Evolutionary conservation across 306 rosid genomes (phyloP).

Genomic region (Alnus rubra): DNA sequence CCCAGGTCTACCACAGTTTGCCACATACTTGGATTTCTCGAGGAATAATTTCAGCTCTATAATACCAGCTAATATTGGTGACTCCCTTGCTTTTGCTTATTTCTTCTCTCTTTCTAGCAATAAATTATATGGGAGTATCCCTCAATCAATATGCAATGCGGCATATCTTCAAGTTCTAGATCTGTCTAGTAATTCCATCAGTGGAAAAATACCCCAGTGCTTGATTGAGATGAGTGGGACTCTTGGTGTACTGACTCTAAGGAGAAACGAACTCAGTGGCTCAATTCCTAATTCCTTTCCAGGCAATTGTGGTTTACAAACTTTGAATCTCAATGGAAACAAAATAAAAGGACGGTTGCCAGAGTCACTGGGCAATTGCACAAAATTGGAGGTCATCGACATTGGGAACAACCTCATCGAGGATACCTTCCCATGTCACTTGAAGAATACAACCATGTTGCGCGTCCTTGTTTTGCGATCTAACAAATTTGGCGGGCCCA

Average conservation of each 20-base stretch:
- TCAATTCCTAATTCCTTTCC: neutral
- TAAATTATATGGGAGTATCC: neutral
- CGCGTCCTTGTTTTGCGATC: slow-evolving; percentile 41
- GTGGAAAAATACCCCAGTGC: slow-evolving; percentile 30
- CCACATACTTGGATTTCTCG: slow-evolving; percentile 29
- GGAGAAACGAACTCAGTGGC: neutral
- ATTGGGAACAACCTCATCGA: slow-evolving; percentile 33
- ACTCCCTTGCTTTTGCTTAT: rapidly evolving
- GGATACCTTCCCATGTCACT: slow-evolving; percentile 11
- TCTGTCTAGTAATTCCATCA: slow-evolving; percentile 30
- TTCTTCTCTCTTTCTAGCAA: slow-evolving; percentile 45
- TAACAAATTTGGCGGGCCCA: slow-evolving; percentile 5
- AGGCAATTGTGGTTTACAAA: slow-evolving; percentile 19
- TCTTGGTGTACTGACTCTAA: slow-evolving; percentile 30
- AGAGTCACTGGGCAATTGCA: slow-evolving; percentile 28
- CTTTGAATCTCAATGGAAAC: slow-evolving; percentile 31
- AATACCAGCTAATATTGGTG: neutral
- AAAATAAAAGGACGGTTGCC: slow-evolving; percentile 25
- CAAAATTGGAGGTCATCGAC: slow-evolving; percentile 30
- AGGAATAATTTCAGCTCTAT: slow-evolving; percentile 21
- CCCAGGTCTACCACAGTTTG: neutral
- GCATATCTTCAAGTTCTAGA: slow-evolving; percentile 24
- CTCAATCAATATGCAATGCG: slow-evolving; percentile 34
- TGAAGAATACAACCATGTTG: slow-evolving; percentile 26
- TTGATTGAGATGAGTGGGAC: neutral